phyloP scores from a whole-genome alignment of 139 green algal genomes.

The Chlamydomonas urium region DNA sequence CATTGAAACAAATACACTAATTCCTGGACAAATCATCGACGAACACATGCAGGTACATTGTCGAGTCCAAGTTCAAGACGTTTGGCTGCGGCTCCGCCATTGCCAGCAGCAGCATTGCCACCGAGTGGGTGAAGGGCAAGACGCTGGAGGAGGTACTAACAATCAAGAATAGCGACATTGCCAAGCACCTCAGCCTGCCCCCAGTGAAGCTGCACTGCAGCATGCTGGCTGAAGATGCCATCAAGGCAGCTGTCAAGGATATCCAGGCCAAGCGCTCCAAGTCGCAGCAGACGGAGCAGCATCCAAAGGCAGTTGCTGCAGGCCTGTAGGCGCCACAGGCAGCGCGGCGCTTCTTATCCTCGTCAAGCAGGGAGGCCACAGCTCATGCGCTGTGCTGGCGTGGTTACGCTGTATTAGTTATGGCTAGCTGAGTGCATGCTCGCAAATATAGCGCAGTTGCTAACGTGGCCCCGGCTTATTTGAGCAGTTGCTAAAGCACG shows the following conservation, averaged over 20 bases:
- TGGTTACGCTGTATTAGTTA: too few relatives aligned
- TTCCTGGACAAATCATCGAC: too few relatives aligned
- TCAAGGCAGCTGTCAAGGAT: constrained; percentile 93
- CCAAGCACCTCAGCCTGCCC: constrained; percentile 94
- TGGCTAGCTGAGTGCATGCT: too few relatives aligned
- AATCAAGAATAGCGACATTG: constrained; percentile 95
- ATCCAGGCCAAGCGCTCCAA: constrained; percentile 71
- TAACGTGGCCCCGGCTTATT: too few relatives aligned
- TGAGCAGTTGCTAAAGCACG: too few relatives aligned
- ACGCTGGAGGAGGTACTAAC: constrained; percentile 76
- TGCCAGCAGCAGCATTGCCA: constrained; percentile 89
- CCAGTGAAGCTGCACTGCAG: constrained; percentile 99
- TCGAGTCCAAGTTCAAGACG: constrained; percentile 98
- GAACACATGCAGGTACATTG: too few relatives aligned
- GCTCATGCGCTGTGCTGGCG: background rate
- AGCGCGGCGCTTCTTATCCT: too few relatives aligned
- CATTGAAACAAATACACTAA: too few relatives aligned
- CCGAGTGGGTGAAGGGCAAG: constrained; percentile 93
- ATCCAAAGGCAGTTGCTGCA: background rate
- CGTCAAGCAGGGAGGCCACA: background rate
- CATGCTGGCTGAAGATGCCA: constrained; percentile 95
- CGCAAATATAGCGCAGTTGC: too few relatives aligned
- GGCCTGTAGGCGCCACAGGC: too few relatives aligned
- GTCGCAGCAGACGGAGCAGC: background rate
- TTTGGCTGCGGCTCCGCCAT: constrained; percentile 98